A percentile compares a stretch with the other conserved stretches of the same genome.
Conservation (phyloP, 1,139 yeast genomes). For the Suhomyces bokatorum region DNA sequence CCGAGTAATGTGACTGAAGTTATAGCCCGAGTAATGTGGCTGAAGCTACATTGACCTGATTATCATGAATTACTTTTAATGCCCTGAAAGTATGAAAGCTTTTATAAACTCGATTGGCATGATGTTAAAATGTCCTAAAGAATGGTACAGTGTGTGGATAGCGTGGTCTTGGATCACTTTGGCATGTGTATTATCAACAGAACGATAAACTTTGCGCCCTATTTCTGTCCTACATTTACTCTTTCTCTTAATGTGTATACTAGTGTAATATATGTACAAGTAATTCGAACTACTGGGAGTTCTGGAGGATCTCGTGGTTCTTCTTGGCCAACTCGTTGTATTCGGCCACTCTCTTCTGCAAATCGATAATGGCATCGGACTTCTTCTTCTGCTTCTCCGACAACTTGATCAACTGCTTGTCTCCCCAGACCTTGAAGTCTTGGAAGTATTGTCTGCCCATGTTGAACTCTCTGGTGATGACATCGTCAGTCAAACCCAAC, state of each 20-base stretch:
- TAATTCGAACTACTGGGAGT: slow-evolving; percentile 2
- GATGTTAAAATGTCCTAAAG: no score
- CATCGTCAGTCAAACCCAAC: slow-evolving; percentile 82
- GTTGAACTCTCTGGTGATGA: slow-evolving; percentile 76
- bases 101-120: no score
- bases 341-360: slow-evolving; percentile 43
- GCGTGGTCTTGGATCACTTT: no score
- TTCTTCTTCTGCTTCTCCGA: slow-evolving; percentile 45
- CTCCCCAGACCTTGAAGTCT: slow-evolving; percentile 82
- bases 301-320: slow-evolving; percentile 32
- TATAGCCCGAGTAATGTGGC: no score
- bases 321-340: slow-evolving; percentile 45
- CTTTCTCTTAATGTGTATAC: slow-evolving; percentile 2
- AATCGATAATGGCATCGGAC: slow-evolving; percentile 32
- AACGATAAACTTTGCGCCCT: no score
- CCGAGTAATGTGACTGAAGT: no score
- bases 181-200: no score
- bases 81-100: no score
- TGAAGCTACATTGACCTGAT: no score
- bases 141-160: no score
- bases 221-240: no score
- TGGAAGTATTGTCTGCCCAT: slow-evolving; percentile 84
- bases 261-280: slow-evolving; percentile 12
- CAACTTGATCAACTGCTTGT: slow-evolving; percentile 43
- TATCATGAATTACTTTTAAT: no score